Base-by-base conservation (phyloP, 176 grass and related monocot species). In the Oropetium thomaeum region DNA sequence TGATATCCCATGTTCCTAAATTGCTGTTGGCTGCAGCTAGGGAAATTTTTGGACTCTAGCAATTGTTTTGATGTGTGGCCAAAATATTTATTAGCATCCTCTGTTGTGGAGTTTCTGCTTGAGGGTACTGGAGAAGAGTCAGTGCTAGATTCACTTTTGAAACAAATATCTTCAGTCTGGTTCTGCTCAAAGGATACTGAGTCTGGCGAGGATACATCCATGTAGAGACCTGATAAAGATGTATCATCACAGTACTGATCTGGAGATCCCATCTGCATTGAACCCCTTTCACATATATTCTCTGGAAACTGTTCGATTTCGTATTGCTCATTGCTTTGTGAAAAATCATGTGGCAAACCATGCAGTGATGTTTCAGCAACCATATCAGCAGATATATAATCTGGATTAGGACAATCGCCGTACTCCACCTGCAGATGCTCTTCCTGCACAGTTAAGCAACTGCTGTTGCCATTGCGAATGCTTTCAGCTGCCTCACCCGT, bases 91-190 rank as follows among this genome's bases (percentile, higher is more conserved):
- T 89, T 67, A 38, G 81, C 77, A 85, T 93, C 74, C 60, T 85
- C 87, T 65, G 74, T 87, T 10, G 70, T 77, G 59, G 84, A 95
- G 78, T 95, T 99, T 92, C 84, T 85, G 71, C 79, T 99, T 45
- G 87, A 92, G 29, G 92, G 92, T 42, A 92, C 53, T 42, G 96
- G 92, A 81, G 91, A 95, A 54, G 96, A 99, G 65, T 96, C 96
- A 23, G 92, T 96, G 79, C 96, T 99, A 76, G 96, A 99, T 69
- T 88, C 91, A 38, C 91, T 74, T 71, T 83, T 85, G 37, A 90
- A 87, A 85, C 49, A 82, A 54, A 83, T 39, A 77, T 85, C 85
- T 78, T 88, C 84, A 73, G 71, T 57, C 77, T 70, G 78, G 55
- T 67, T 89, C 81, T 78, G 80, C 39, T 87, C 91, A 32, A 23